These are phyloP conservation scores for Phytophthora boehmeriae DNA, from an alignment of 352 stramenopile species.

Conservation along the genomic window DNA sequence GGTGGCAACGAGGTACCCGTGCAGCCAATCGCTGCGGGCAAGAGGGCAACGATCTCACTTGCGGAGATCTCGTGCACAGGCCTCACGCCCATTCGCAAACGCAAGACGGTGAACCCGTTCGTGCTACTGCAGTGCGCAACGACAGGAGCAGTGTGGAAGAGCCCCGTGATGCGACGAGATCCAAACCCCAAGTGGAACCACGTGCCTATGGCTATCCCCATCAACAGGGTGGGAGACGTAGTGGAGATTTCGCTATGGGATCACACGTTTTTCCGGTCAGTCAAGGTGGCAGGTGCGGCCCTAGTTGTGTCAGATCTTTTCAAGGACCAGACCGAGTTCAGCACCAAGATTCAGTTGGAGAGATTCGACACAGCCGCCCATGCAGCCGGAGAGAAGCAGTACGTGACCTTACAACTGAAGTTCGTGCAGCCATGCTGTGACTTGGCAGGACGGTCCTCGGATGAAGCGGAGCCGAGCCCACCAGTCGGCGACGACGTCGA, in stretches of 20 bases:
- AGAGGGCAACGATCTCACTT: conserved; percentile 16
- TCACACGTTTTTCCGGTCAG: conserved; percentile 62
- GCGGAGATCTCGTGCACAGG: conserved; percentile 44
- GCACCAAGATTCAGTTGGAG: conserved; percentile 56
- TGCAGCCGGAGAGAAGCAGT: conserved; percentile 31
- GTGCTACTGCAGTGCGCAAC: conserved; percentile 43
- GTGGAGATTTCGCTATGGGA: conserved; percentile 75
- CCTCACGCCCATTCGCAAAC: conserved; percentile 55
- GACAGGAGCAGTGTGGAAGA: conserved; percentile 49
- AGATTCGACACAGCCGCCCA: conserved; percentile 40
- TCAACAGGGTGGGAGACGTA: conserved; percentile 38
- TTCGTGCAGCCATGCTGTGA: conserved; percentile 33
- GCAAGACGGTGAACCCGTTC: conserved; percentile 66
- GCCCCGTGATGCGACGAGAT: conserved; percentile 45
- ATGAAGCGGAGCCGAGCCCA: conserved; percentile 28
- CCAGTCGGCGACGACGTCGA: conserved; percentile 14
- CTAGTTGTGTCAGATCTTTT: conserved; percentile 54
- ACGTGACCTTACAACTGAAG: conserved; percentile 41
- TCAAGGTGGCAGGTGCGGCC: conserved; percentile 57
- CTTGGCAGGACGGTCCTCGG: conserved; percentile 19
- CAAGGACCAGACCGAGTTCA: conserved; percentile 41
- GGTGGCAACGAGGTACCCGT: conserved; percentile 29
- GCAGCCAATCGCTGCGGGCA: conserved; percentile 13
- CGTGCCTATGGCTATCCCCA: conserved; percentile 45
- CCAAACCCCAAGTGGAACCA: conserved; percentile 48